A percentile compares a stretch with the other conserved stretches of the same genome.
Evolutionary conservation across 495 filamentous ascomycete genomes (phyloP).

Genomic region (Penicillium lividum): DNA sequence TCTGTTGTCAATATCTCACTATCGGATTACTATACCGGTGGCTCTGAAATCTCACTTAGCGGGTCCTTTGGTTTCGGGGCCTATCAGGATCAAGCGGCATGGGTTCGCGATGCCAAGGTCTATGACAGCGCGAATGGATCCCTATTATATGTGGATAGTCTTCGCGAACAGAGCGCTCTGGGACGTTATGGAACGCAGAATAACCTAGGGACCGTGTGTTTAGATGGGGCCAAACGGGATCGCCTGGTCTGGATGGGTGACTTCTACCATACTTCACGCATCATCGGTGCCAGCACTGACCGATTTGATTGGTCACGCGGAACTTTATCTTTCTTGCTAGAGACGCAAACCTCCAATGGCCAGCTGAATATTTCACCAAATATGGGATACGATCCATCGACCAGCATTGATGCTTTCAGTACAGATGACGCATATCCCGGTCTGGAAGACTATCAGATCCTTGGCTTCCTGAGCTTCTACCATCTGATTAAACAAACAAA

Average conservation of each 20-base stretch:
- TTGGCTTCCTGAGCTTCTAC: constrained; percentile 9
- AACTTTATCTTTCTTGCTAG: constrained; percentile 11
- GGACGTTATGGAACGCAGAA: constrained; percentile 1
- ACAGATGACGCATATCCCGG: background rate
- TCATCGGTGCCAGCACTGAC: constrained; percentile 27
- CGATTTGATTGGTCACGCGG: constrained; percentile 26
- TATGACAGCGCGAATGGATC: constrained; percentile 6
- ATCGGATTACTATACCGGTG: constrained; percentile 6
- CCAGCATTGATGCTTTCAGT: constrained; percentile 5
- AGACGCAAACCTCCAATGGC: constrained; percentile 6
- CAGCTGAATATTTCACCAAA: constrained; percentile 1
- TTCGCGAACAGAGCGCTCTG: background rate
- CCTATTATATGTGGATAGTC: constrained; percentile 2
- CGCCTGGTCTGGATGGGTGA: constrained; percentile 28
- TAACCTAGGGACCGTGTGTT: constrained; percentile 14
- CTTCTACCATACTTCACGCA: constrained; percentile 21
- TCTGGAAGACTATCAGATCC: constrained; percentile 11
- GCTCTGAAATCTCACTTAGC: background rate
- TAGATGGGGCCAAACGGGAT: constrained; percentile 34
- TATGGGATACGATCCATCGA: constrained; percentile 13
- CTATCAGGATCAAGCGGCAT: constrained; percentile 9
- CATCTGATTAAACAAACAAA: constrained; percentile 3
- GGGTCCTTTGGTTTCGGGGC: constrained; percentile 7
- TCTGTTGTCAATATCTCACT: constrained; percentile 4
- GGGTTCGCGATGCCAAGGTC: constrained; percentile 5